Percentiles rank a stretch among this genome's conserved stretches.
phyloP scores from a whole-genome alignment of 805 yeast species.

The Zygosaccharomyces kombuchaensis region DNA sequence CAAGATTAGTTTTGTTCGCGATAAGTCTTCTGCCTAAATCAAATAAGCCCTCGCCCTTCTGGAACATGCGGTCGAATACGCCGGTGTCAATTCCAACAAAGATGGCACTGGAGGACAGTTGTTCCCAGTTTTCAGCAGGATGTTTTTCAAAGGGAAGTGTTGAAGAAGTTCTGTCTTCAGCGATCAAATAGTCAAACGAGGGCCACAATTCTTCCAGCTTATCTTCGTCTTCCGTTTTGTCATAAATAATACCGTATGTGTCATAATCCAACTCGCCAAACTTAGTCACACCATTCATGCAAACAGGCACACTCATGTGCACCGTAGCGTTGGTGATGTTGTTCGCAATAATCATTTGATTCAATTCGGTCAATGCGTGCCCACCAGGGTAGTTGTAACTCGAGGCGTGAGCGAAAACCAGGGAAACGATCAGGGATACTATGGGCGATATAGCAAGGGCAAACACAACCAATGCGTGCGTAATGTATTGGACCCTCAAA shows the following conservation, averaged over 20 bases:
- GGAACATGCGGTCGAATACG: constrained; percentile 17
- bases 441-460: constrained; percentile 35
- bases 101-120: constrained; percentile 38
- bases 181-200: constrained; percentile 48
- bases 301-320: constrained; percentile 74
- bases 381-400: constrained; percentile 89
- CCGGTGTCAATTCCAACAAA: constrained; percentile 40
- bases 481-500: constrained; percentile 22
- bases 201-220: constrained; percentile 42
- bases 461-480: constrained; percentile 28
- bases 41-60: constrained; percentile 20
- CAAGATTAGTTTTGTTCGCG: constrained; percentile 5
- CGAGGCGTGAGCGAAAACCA: constrained; percentile 57
- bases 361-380: constrained; percentile 54
- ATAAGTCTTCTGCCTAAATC: constrained; percentile 14
- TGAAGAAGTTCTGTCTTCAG: constrained; percentile 23
- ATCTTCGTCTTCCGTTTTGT: constrained; percentile 61
- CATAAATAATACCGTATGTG: constrained; percentile 46
- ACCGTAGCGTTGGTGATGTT: constrained; percentile 38
- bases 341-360: constrained; percentile 37
- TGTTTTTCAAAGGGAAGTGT: constrained; percentile 24
- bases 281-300: constrained; percentile 82
- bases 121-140: constrained; percentile 39
- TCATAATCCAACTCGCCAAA: constrained; percentile 58
- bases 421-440: constrained; percentile 39